phyloP scores from a whole-genome alignment of 2,329 filamentous ascomycete genomes.

The Colletotrichum horii region DNA sequence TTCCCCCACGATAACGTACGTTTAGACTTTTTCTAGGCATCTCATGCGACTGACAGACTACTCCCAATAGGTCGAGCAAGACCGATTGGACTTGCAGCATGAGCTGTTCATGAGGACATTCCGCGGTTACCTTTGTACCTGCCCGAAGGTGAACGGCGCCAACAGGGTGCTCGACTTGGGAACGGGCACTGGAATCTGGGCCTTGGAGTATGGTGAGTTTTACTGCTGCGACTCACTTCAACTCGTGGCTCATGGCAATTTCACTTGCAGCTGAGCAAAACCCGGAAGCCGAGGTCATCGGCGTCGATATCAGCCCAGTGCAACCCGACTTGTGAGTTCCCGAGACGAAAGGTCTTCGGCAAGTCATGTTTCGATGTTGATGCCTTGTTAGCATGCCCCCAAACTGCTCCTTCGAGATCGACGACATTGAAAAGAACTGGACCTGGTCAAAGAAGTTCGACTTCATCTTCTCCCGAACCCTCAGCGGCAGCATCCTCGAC shows the following conservation, averaged over 20 bases:
- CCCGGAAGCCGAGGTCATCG: slow-evolving; percentile 30
- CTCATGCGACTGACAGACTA: fast-evolving
- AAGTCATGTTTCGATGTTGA: background rate
- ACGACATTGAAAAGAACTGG: slow-evolving; percentile 41
- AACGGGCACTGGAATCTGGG: slow-evolving; percentile 31
- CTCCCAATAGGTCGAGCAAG: slow-evolving; percentile 7
- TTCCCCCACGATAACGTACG: slow-evolving; percentile 13
- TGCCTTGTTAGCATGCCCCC: slow-evolving; percentile 37
- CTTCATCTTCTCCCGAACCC: slow-evolving; percentile 37
- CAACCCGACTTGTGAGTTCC: slow-evolving; percentile 12
- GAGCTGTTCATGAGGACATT: slow-evolving; percentile 38
- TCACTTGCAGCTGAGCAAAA: slow-evolving; percentile 29
- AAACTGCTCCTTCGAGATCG: slow-evolving; percentile 49
- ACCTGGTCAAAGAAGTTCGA: slow-evolving; percentile 36
- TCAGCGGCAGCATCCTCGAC: slow-evolving; percentile 32
- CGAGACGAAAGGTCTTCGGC: fast-evolving
- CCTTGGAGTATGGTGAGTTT: slow-evolving; percentile 29
- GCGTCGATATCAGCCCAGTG: slow-evolving; percentile 19
- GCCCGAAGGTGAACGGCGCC: slow-evolving; percentile 26
- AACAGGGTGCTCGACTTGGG: slow-evolving; percentile 28
- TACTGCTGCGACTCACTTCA: fast-evolving
- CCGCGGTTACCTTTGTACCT: slow-evolving; percentile 32
- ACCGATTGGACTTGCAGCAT: slow-evolving; percentile 38
- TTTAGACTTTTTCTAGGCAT: background rate
- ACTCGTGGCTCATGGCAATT: background rate